Evolutionary conservation across 139 green algal species (phyloP).

Genomic region (Micromonas pusilla): DNA sequence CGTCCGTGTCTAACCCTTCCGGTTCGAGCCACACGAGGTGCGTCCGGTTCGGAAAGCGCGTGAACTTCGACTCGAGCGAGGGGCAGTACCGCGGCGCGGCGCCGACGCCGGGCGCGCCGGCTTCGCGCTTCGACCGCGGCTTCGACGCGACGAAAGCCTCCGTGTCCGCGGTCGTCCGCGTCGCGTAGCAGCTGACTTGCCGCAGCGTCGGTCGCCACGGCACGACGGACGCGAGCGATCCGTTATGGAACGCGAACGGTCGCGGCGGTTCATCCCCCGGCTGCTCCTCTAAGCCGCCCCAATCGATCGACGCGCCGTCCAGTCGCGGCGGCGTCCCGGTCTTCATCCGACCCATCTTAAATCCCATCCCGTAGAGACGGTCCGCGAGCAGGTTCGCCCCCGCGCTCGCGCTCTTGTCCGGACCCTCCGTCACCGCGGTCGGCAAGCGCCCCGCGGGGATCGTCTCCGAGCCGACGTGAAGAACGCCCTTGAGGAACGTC

Average conservation of each 20-base stretch:
- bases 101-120: conserved; percentile 43
- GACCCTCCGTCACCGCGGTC: not conserved
- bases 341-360: conserved; percentile 88
- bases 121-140: not conserved
- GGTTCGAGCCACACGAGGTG: conserved; percentile 97
- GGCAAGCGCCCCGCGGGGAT: not conserved
- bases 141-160: conserved; percentile 66
- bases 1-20: conserved; percentile 80
- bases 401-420: conserved; percentile 46
- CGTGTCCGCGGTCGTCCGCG: conserved; percentile 80
- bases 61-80: conserved; percentile 97
- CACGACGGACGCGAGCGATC: too few relatives aligned
- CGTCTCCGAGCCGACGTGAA: conserved; percentile 89
- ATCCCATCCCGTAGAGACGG: conserved; percentile 74
- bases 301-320: conserved; percentile 78
- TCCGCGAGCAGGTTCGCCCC: conserved; percentile 71
- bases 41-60: conserved; percentile 89
- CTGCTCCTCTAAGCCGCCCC: conserved; percentile 62
- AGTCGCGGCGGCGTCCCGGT: conserved; percentile 91
- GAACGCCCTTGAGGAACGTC: conserved; percentile 96
- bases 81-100: conserved; percentile 92
- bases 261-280: conserved; percentile 48
- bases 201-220: conserved; percentile 8
- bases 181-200: conserved; percentile 88
- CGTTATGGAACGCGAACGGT: not conserved